phyloP scores from a whole-genome alignment of 2,329 filamentous ascomycete genomes.

The Ceratocystis eucalypticola region DNA sequence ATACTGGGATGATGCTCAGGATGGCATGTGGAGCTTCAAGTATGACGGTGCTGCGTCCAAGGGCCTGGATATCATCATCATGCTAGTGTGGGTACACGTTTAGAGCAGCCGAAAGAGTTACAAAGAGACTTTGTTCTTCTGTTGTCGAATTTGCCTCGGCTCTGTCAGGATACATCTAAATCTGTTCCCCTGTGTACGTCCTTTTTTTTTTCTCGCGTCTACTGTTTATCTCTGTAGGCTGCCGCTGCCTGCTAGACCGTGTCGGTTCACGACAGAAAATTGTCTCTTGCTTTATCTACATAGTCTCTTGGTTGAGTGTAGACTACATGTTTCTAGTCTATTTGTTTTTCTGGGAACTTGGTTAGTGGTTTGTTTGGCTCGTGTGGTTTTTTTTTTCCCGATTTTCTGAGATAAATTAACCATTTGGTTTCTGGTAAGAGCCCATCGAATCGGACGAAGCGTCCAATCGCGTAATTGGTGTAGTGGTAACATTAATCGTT shows the following conservation, averaged over 20 bases:
- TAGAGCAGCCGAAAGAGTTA: constrained; percentile 26
- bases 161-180: background rate
- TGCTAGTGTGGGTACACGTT: constrained; percentile 66
- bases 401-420: background rate
- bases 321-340: background rate
- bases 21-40: constrained; percentile 84
- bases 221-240: background rate
- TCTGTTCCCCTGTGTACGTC: background rate
- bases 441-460: background rate
- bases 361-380: background rate
- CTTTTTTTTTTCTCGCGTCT: too few relatives aligned
- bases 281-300: background rate
- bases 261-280: background rate
- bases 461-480: background rate
- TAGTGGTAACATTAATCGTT: constrained; percentile 14
- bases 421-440: background rate
- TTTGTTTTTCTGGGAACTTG: background rate
- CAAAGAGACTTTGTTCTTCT: constrained; percentile 3
- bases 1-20: constrained; percentile 83
- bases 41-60: constrained; percentile 56
- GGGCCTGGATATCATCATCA: constrained; percentile 56
- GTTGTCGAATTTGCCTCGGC: background rate
- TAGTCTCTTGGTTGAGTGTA: background rate
- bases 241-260: background rate
- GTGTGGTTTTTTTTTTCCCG: background rate